Percentiles rank a stretch among this genome's conserved stretches.
phyloP scores from a whole-genome alignment of 345 rosid species.

The Aegle marmelos region DNA sequence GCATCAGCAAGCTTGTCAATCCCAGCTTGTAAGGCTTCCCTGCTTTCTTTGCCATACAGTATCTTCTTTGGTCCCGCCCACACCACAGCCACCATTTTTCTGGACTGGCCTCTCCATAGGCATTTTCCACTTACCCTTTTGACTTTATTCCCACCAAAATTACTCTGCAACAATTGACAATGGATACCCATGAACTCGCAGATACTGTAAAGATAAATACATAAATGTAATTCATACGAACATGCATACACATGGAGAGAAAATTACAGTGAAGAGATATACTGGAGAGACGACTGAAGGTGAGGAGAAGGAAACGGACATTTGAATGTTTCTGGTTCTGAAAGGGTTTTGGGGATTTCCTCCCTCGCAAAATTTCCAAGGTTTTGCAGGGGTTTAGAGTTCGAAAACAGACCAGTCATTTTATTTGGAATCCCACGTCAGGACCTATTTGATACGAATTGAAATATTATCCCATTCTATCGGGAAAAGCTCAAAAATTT shows the following conservation, averaged over 20 bases:
- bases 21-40: constrained; percentile 72
- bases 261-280: constrained; percentile 15
- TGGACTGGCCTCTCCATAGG: constrained; percentile 22
- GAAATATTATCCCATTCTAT: background rate
- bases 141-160: constrained; percentile 18
- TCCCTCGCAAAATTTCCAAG: background rate
- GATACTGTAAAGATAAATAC: background rate
- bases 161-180: constrained; percentile 27
- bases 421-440: background rate
- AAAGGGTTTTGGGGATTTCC: background rate
- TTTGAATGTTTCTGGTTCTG: background rate
- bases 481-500: background rate
- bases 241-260: background rate
- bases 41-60: constrained; percentile 61
- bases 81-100: constrained; percentile 37
- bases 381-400: background rate
- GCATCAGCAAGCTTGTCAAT: constrained; percentile 89
- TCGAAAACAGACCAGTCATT: background rate
- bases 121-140: constrained; percentile 19
- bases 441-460: background rate
- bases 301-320: constrained; percentile 15
- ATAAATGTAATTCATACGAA: background rate
- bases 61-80: constrained; percentile 74
- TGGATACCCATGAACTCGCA: background rate
- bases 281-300: constrained; percentile 4